Evolutionary conservation across 2,329 filamentous ascomycete species (phyloP).

Genomic region (Penicillium polonicum): DNA sequence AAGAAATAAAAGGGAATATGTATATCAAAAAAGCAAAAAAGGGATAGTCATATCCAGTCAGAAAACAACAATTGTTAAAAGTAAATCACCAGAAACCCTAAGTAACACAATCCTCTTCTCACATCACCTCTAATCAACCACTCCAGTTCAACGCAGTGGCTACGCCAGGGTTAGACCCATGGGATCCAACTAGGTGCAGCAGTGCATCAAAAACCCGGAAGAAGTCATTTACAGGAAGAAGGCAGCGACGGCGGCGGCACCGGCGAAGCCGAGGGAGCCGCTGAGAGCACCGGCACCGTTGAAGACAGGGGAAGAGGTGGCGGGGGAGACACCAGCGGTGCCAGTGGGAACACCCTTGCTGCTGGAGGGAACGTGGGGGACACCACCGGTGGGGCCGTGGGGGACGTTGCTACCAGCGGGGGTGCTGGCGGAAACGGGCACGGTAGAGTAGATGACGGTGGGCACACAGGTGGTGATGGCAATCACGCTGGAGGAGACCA

Average conservation of each 20-base stretch:
- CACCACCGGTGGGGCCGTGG: slow-evolving; percentile 19
- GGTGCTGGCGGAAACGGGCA: slow-evolving; percentile 18
- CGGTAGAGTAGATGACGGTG: slow-evolving; percentile 31
- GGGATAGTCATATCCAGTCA: slow-evolving; percentile 26
- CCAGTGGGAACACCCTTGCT: slow-evolving; percentile 9
- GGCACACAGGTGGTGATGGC: slow-evolving; percentile 32
- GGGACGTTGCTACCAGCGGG: slow-evolving; percentile 16
- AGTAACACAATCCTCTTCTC: slow-evolving; percentile 23
- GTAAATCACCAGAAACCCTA: slow-evolving; percentile 25
- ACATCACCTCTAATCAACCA: slow-evolving; percentile 9
- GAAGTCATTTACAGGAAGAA: slow-evolving; percentile 34
- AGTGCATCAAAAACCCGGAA: slow-evolving; percentile 14
- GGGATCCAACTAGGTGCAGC: slow-evolving; percentile 6
- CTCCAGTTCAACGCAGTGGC: slow-evolving; percentile 2
- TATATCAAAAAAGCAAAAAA: slow-evolving; percentile 24
- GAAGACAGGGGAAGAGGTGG: slow-evolving; percentile 23
- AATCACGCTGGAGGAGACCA: slow-evolving; percentile 16
- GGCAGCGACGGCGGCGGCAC: slow-evolving; percentile 30
- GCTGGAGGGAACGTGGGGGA: slow-evolving; percentile 21
- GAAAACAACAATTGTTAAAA: slow-evolving; percentile 26
- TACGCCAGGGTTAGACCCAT: neutral
- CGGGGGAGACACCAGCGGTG: slow-evolving; percentile 5
- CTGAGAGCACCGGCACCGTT: slow-evolving; percentile 30
- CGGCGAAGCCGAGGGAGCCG: slow-evolving; percentile 32
- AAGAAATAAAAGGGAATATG: slow-evolving; percentile 23